These are phyloP conservation scores for Cicer cuneatum DNA, from an alignment of 306 rosid genomes.

Conservation along the genomic window DNA sequence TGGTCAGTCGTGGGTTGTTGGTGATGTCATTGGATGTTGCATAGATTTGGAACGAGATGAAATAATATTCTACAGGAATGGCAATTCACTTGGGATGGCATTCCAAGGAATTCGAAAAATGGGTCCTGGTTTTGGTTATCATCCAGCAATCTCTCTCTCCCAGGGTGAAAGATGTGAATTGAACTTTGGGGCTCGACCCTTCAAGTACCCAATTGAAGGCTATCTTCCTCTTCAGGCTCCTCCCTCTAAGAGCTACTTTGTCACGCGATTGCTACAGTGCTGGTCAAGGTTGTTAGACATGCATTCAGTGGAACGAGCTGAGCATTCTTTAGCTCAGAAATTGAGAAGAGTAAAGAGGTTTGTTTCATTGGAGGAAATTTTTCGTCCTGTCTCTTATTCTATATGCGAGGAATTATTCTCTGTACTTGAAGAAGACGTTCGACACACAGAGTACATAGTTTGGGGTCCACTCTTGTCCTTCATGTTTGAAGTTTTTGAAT, in stretches of 20 bases:
- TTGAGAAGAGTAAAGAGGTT: constrained; percentile 79
- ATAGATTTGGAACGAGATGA: constrained; percentile 85
- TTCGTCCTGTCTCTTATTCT: constrained; percentile 71
- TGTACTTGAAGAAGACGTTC: constrained; percentile 63
- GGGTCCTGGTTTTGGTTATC: constrained; percentile 84
- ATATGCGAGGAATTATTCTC: constrained; percentile 79
- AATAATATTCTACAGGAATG: constrained; percentile 86
- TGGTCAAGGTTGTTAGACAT: constrained; percentile 84
- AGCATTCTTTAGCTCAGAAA: constrained; percentile 73
- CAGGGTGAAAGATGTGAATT: constrained; percentile 90
- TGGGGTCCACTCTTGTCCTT: constrained; percentile 87
- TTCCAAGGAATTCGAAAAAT: constrained; percentile 80
- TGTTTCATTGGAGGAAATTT: constrained; percentile 74
- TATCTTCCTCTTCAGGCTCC: constrained; percentile 84
- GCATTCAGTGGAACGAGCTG: constrained; percentile 67
- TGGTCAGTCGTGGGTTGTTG: constrained; percentile 95
- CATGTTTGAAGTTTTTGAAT: constrained; percentile 76
- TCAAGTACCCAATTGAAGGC: constrained; percentile 83
- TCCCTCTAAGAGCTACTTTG: constrained; percentile 55
- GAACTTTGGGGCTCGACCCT: constrained; percentile 89
- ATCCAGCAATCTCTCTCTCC: constrained; percentile 95
- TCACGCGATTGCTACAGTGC: constrained; percentile 69
- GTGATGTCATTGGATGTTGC: constrained; percentile 98
- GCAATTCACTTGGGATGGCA: constrained; percentile 89
- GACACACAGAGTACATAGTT: constrained; percentile 68